Evolutionary conservation across 768 basidiomycete genomes (phyloP), one percentile per base, ranked within the genome.

Genomic region (Roridomyces roridus): DNA sequence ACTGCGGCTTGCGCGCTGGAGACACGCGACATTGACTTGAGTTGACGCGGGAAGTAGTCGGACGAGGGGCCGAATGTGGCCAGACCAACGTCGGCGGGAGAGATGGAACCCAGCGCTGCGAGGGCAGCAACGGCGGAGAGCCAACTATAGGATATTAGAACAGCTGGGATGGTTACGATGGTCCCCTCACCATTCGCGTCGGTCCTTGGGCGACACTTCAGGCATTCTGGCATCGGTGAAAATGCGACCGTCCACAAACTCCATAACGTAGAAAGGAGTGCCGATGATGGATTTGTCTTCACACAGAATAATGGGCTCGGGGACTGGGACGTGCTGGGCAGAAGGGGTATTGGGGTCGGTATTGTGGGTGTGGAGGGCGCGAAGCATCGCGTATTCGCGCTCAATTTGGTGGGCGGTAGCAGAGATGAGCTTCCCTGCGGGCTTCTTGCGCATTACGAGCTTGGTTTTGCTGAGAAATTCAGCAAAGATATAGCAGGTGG

Each of bases 211-310:
- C 5, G 82, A 67, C 1, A 93, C 74, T 65, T 91, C 87, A 0
- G 84, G 83, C 86, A 97, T 88, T 58, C 85, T 73, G 8, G 83
- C 76, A 71, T 98, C 91, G 12, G 92, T 91, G 74, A 97, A 99
- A 64, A 98, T 96, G 43, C 97, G 83, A 0, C 96, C 96, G 20
- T 96, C 87, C 41, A 98, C 68, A 69, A 92, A 98, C 69, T 98
- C 91, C 96, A 99, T 98, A 41, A 98, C 82, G 69, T 97, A 98
- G 74, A 98, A 98, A 2, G 89, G 85, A 21, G 94, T 94, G 4
- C 96, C 96, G 18, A 96, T 79, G 36, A 98, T 81, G 4, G 74
- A 66, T 31, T 65, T 76, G 67, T 98, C 92, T 65, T 91, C 86
- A 68, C 96, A 98, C 1, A 98, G 77, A 23, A 86, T 78, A 57